These are phyloP conservation scores for Cladosporium colombiae DNA, from an alignment of 2,329 filamentous ascomycete species.

Conservation along the genomic window DNA sequence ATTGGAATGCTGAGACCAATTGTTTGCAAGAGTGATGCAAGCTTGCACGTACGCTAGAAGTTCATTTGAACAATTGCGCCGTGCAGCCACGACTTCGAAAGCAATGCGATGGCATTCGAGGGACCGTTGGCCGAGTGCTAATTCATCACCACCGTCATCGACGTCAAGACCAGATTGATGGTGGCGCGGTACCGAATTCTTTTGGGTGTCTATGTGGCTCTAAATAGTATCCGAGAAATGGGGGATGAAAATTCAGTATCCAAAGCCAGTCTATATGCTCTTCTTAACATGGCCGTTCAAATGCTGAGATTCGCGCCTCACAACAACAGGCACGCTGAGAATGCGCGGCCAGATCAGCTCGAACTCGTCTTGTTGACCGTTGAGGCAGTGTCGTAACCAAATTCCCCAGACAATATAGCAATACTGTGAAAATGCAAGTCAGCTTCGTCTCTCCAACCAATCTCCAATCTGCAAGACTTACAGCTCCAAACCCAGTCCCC, in stretches of 20 bases:
- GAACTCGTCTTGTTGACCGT: conserved; percentile 71
- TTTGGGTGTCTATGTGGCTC: not conserved
- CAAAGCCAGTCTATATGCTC: not conserved
- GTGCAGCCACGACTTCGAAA: too few relatives aligned
- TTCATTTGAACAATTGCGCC: too few relatives aligned
- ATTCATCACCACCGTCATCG: too few relatives aligned
- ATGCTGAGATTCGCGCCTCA: not conserved
- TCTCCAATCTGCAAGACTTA: conserved; percentile 1
- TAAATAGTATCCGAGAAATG: not conserved
- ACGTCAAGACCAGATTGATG: not conserved
- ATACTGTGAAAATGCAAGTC: conserved; percentile 49
- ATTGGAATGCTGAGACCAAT: too few relatives aligned
- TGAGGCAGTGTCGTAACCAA: conserved; percentile 76
- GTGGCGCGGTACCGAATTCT: not conserved
- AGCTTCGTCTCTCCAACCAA: not conserved
- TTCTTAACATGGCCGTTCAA: conserved; percentile 16
- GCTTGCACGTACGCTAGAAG: too few relatives aligned
- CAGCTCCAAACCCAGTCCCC: conserved; percentile 77
- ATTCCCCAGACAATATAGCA: conserved; percentile 80
- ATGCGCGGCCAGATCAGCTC: conserved; percentile 68
- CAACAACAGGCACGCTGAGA: conserved; percentile 39
- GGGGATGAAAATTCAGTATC: not conserved
- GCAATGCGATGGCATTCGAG: too few relatives aligned
- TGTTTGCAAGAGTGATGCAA: too few relatives aligned
- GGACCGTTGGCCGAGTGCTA: too few relatives aligned